phyloP scores from a whole-genome alignment of 345 rosid genomes.

The Clarkia xantiana region DNA sequence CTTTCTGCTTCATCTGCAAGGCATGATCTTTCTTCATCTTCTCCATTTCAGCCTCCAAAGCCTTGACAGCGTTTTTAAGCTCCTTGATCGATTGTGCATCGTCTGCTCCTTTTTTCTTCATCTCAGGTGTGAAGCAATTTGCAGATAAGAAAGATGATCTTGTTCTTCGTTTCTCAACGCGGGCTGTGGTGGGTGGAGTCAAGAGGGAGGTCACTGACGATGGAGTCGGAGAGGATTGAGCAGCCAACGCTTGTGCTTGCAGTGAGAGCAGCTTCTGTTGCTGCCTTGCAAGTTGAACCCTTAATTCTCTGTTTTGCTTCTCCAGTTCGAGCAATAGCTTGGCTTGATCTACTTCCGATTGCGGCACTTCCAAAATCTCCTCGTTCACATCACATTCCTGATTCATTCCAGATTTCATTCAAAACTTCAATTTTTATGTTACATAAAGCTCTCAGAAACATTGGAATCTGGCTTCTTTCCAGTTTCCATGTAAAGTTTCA shows the following conservation, averaged over 20 bases:
- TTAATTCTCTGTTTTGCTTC: slow-evolving; percentile 70
- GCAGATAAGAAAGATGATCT: slow-evolving; percentile 58
- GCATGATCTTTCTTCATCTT: slow-evolving; percentile 68
- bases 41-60: slow-evolving; percentile 59
- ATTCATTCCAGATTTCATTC: not conserved
- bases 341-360: slow-evolving; percentile 40
- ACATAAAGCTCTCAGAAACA: too few species aligned
- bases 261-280: slow-evolving; percentile 58
- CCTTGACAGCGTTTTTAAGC: slow-evolving; percentile 47
- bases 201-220: slow-evolving; percentile 51
- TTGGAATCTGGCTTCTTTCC: too few species aligned
- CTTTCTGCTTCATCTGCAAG: slow-evolving; percentile 62
- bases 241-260: slow-evolving; percentile 61
- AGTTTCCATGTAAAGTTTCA: too few species aligned
- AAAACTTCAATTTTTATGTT: too few species aligned
- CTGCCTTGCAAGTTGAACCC: slow-evolving; percentile 57
- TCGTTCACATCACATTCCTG: slow-evolving; percentile 28
- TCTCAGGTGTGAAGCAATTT: slow-evolving; percentile 69
- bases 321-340: slow-evolving; percentile 71
- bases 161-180: slow-evolving; percentile 37
- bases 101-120: slow-evolving; percentile 27
- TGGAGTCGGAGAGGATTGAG: slow-evolving; percentile 54
- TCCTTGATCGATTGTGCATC: slow-evolving; percentile 16
- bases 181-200: slow-evolving; percentile 67
- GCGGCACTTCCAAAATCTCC: slow-evolving; percentile 34